Percentiles rank a stretch among this genome's conserved stretches.
Conservation (phyloP, 768 basidiomycete genomes). For the Holtermanniella nyarrowii region DNA sequence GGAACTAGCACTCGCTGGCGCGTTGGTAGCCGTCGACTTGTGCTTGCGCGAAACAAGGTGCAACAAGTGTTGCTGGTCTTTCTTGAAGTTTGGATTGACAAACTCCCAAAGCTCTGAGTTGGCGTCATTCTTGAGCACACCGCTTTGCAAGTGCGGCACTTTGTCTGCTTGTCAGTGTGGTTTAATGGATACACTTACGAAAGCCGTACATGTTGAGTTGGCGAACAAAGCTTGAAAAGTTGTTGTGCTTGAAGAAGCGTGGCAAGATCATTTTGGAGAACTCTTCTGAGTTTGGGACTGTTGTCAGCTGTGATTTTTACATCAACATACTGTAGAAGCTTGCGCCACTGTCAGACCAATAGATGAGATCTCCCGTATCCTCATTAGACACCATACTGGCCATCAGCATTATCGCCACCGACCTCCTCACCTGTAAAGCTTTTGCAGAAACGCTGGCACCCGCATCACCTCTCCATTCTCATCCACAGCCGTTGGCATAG, state of each 20-base stretch:
- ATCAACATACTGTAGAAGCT: constrained; percentile 68
- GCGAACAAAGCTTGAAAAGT: constrained; percentile 42
- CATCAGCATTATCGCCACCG: no score
- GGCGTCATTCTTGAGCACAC: constrained; percentile 71
- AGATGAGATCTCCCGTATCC: constrained; percentile 68
- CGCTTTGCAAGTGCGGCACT: constrained; percentile 86
- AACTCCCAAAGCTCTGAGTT: constrained; percentile 58
- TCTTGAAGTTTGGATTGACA: constrained; percentile 75
- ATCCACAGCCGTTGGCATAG: constrained; percentile 9
- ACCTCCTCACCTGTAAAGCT: constrained; percentile 83
- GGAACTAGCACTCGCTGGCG: not conserved
- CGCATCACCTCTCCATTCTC: constrained; percentile 39
- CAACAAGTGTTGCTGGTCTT: constrained; percentile 78
- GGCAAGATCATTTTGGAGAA: constrained; percentile 63
- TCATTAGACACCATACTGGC: constrained; percentile 90
- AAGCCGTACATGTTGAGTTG: constrained; percentile 45
- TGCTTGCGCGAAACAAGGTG: constrained; percentile 83
- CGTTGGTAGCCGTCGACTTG: constrained; percentile 18
- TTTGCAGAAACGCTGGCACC: constrained; percentile 80
- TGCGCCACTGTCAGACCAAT: constrained; percentile 84
- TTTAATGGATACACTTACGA: constrained; percentile 66
- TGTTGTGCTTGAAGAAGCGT: constrained; percentile 43
- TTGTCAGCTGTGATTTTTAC: constrained; percentile 4
- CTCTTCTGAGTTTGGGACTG: constrained; percentile 83
- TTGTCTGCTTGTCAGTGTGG: constrained; percentile 32